phyloP scores from a whole-genome alignment of 805 yeast genomes.

The Ogataea corticis region DNA sequence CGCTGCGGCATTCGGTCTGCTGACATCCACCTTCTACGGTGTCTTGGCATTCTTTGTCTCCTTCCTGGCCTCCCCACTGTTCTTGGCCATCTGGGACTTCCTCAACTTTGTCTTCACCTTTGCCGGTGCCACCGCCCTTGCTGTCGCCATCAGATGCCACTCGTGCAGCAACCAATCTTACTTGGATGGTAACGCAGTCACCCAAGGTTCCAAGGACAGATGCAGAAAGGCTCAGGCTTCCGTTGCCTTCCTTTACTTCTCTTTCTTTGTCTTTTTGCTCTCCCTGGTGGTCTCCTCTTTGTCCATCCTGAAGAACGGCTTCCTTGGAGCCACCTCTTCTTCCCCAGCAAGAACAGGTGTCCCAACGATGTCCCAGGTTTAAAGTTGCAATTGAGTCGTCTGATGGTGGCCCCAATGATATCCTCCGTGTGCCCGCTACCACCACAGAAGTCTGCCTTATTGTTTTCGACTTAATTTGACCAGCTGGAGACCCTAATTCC shows the following conservation, averaged over 20 bases:
- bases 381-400: slow-evolving; percentile 26
- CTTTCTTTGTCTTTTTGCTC: slow-evolving; percentile 72
- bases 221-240: slow-evolving; percentile 95
- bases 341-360: slow-evolving; percentile 75
- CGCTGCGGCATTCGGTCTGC: slow-evolving; percentile 81
- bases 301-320: slow-evolving; percentile 56
- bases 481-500: neutral
- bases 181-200: slow-evolving; percentile 62
- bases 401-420: neutral
- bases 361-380: slow-evolving; percentile 89
- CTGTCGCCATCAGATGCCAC: slow-evolving; percentile 85
- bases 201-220: slow-evolving; percentile 78
- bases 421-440: slow-evolving; percentile 8
- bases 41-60: slow-evolving; percentile 72
- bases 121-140: slow-evolving; percentile 92
- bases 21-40: slow-evolving; percentile 81
- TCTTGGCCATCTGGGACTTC: slow-evolving; percentile 76
- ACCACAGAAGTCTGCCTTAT: slow-evolving; percentile 1
- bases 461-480: slow-evolving; percentile 7
- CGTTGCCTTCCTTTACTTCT: slow-evolving; percentile 80
- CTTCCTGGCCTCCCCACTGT: slow-evolving; percentile 83
- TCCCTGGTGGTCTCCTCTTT: slow-evolving; percentile 52
- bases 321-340: slow-evolving; percentile 53
- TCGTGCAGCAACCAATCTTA: slow-evolving; percentile 74
- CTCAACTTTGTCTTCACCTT: slow-evolving; percentile 89